A percentile compares a stretch with the other conserved stretches of the same genome.
phyloP scores from a whole-genome alignment of 805 yeast genomes.

The Saccharomycopsis schoenii region DNA sequence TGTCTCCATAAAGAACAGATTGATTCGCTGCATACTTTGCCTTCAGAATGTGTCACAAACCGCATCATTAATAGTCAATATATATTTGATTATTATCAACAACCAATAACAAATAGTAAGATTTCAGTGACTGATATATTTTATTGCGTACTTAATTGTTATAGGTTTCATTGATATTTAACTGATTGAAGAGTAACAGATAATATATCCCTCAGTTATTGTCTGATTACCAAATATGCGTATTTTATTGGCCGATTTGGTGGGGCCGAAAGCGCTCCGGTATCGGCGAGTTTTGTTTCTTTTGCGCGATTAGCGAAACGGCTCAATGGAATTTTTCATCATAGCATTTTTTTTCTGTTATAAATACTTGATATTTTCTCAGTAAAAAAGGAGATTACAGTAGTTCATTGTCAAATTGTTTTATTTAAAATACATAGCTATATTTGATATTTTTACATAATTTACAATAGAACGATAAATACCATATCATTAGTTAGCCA shows the following conservation, averaged over 20 bases:
- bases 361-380: not conserved
- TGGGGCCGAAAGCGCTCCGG: not conserved
- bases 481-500: not conserved
- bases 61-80: too few species aligned
- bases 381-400: not conserved
- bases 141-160: too few species aligned
- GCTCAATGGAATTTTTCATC: not conserved
- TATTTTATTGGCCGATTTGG: not conserved
- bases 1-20: too few species aligned
- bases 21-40: too few species aligned
- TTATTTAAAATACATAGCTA: not conserved
- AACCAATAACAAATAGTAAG: too few species aligned
- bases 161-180: too few species aligned
- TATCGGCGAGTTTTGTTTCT: not conserved
- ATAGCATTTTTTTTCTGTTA: not conserved
- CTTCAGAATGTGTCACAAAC: too few species aligned
- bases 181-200: too few species aligned
- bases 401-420: too few species aligned
- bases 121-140: too few species aligned
- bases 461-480: not conserved
- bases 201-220: not conserved
- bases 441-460: not conserved
- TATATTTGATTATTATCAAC: too few species aligned
- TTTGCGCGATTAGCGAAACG: not conserved
- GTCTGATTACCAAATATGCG: not conserved